A percentile compares a stretch with the other conserved stretches of the same genome.
Conservation (phyloP, 768 basidiomycete species). For the Panellus pusillus region DNA sequence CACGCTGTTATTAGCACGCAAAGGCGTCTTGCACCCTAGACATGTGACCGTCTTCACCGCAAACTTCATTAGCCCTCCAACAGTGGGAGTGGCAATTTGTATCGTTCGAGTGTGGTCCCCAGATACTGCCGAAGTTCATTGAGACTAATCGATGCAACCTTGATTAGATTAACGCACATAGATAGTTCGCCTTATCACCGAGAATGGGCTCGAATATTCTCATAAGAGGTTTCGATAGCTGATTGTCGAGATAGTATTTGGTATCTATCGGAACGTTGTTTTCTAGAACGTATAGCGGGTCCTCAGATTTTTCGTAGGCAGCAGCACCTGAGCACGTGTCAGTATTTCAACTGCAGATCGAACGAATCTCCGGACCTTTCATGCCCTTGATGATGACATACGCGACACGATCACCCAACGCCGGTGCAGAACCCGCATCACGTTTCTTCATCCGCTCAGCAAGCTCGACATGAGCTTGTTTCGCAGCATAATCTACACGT, state of each 20-base stretch:
- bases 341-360: neutral
- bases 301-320: conserved; percentile 98
- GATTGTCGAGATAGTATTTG: conserved; percentile 96
- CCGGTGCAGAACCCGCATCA: conserved; percentile 96
- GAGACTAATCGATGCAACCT: conserved; percentile 9
- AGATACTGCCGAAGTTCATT: conserved; percentile 56
- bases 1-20: conserved; percentile 75
- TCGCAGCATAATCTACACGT: conserved; percentile 79
- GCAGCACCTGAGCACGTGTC: conserved; percentile 72
- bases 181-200: conserved; percentile 83
- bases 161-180: conserved; percentile 53
- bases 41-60: conserved; percentile 96
- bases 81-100: conserved; percentile 93
- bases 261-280: conserved; percentile 99
- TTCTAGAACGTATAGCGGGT: conserved; percentile 95
- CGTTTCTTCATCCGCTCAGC: conserved; percentile 95
- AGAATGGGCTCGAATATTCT: conserved; percentile 98
- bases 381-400: conserved; percentile 98
- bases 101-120: conserved; percentile 97
- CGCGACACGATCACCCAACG: conserved; percentile 97
- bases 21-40: conserved; percentile 90
- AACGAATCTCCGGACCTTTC: conserved; percentile 58
- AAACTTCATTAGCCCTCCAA: conserved; percentile 98
- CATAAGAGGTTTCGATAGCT: conserved; percentile 94
- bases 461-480: conserved; percentile 95